phyloP scores from a whole-genome alignment of 2,329 filamentous ascomycete genomes.

The Orbilia brochopaga region DNA sequence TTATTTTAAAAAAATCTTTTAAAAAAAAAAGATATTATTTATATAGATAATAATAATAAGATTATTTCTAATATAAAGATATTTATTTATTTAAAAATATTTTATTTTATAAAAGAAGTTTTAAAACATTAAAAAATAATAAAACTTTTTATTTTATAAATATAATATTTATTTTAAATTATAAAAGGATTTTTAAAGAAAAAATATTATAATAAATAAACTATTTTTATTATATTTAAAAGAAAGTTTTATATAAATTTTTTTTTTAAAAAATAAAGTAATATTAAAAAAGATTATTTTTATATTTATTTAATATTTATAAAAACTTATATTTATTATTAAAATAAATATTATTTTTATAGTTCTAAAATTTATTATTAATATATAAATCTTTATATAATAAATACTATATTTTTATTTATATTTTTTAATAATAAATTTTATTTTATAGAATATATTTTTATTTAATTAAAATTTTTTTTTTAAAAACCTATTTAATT shows the following conservation, averaged over 20 bases:
- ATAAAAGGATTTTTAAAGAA: slow-evolving; percentile 1
- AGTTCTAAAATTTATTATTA: slow-evolving; percentile 18
- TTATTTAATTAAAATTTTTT: slow-evolving; percentile 23
- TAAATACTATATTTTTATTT: slow-evolving; percentile 17
- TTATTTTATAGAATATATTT: slow-evolving; percentile 17
- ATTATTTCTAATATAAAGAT: slow-evolving; percentile 5
- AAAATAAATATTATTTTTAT: slow-evolving; percentile 16
- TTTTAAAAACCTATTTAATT: slow-evolving; percentile 4
- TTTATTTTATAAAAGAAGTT: background rate
- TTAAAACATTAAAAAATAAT: slow-evolving; percentile 1
- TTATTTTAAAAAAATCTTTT: slow-evolving; percentile 13
- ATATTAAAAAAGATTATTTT: slow-evolving; percentile 14
- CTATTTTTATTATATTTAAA: no score
- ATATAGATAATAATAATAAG: background rate
- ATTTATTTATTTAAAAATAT: slow-evolving; percentile 3
- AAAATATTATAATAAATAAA: slow-evolving; percentile 9
- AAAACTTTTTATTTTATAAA: background rate
- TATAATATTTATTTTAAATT: slow-evolving; percentile 10
- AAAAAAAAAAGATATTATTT: slow-evolving; percentile 3
- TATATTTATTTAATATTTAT: slow-evolving; percentile 9
- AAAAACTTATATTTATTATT: slow-evolving; percentile 14
- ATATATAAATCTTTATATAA: slow-evolving; percentile 7
- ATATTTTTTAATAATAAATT: slow-evolving; percentile 14
- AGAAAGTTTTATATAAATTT: no score
- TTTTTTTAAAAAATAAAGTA: slow-evolving; percentile 16